Base-by-base conservation (phyloP, 1,139 yeast genomes). In the Nakaseomyces sp. region DNA sequence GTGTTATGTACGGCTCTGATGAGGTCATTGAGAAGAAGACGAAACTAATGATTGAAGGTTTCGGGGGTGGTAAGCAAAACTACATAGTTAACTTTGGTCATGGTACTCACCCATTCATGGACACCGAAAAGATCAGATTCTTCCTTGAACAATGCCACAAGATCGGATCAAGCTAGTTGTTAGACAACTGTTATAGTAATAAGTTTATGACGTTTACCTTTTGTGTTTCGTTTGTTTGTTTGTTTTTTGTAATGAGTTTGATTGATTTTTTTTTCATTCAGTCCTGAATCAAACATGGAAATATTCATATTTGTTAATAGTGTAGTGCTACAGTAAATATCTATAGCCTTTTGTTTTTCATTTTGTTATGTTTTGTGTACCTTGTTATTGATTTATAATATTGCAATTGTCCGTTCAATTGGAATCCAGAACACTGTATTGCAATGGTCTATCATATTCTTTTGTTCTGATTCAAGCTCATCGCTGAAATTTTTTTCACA, bases 21-120 rank as follows among this genome's bases (percentile, higher is more conserved):
- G 95, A 85, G 61, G 71, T 74, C 29, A 91, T 93, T 53, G 71
- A 91, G 20, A 65, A 72, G 48, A 88, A 88, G 66, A 95, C 86
- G 20, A 85, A 85, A 65, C 73, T 73, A 51, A 91, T 91, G 98
- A 81, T 91, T 50, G 65, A 72, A 50, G 95, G 91, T 6, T 91
- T 91, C 60, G 93, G 93, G 15, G 94, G 94, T 39, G 96, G 96
- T 22, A 88, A 87, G 63, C 80, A 85, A 60, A 77, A 81, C 59
- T 91, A 91, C 66, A 89, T 91, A 52, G 81, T 89, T 53, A 91
- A 91, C 68, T 83, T 91, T 62, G 98, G 98, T 40, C 98, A 91
- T 59, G 98, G 98, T 24, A 91, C 97, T 26, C 96, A 88, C 63
- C 97, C 97, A 19, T 86, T 85, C 65, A 86, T 91, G 95, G 83